Base-by-base conservation (phyloP, 1,284 basidiomycete species). In the Trichosporon sp. region DNA sequence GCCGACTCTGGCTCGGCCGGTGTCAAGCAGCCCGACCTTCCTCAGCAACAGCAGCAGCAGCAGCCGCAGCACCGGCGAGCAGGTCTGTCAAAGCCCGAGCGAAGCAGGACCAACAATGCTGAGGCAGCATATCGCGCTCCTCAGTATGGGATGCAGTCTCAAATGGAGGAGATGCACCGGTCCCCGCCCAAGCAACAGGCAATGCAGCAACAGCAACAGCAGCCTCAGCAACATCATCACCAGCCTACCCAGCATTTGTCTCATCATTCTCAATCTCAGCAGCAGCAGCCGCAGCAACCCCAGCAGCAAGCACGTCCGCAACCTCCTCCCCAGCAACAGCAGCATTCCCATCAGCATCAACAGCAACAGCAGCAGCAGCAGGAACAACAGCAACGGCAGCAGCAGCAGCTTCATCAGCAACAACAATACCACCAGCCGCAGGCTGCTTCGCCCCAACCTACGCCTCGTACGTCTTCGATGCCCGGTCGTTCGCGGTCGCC, bases 61-160 rank as follows among this genome's bases (percentile, higher is more conserved):
- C 82, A 73, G 61, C 37, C 26, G 26, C 26, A 76, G 80, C 70
- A 78, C 74, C 70, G 86, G 86, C 71, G 54, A 63, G 48, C 74
- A 5, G 78, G 80, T 46, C 74, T 84, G 61, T 79, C 73, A 12
- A 84, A 83, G 73, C 82, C 82, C 5, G 84, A 83, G 70, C 76
- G 79, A 67, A 76, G 76, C 43, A 77, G 85, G 31, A 77, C 76
- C 51, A 68, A 63, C 66, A 63, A 40, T 48, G 92, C 91, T 21
- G 96, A 97, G 84, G 92, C 90, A 84, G 90, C 93, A 2, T 89
- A 97, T 74, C 90, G 90, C 74, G 90, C 92, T 8, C 93, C 94
- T 26, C 92, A 93, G 78, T 98, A 96, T 80, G 94, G 95, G 76
- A 90, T 92, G 88, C 95, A 97, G 81, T 92, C 91, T 21, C 92